These are phyloP conservation scores for Malassezia sp. DNA, from an alignment of 1,284 basidiomycete genomes.

Conservation along the genomic window DNA sequence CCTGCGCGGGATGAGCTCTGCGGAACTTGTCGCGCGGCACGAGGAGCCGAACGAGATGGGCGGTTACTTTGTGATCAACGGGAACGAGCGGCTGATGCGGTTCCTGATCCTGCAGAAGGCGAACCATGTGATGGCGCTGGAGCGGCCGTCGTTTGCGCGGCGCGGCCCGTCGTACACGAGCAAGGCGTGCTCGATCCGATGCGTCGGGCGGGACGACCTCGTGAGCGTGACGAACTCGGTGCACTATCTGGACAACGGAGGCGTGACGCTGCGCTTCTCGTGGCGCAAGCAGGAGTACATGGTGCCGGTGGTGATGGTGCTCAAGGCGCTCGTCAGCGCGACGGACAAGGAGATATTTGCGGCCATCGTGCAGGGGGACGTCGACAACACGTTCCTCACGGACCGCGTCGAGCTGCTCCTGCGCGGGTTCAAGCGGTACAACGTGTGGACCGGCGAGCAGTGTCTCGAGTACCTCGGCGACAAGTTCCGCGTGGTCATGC, in stretches of 20 bases:
- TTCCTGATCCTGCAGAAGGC: constrained; percentile 83
- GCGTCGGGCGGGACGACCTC: constrained; percentile 55
- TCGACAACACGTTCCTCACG: constrained; percentile 91
- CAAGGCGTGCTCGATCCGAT: constrained; percentile 88
- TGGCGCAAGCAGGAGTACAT: constrained; percentile 99
- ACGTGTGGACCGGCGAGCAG: constrained; percentile 74
- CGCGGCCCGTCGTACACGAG: constrained; percentile 90
- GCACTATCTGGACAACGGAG: constrained; percentile 93
- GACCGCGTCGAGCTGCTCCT: constrained; percentile 97
- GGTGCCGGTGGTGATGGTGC: constrained; percentile 88
- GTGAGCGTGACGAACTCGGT: constrained; percentile 68
- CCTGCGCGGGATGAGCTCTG: constrained; percentile 68
- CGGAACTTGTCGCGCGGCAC: constrained; percentile 73
- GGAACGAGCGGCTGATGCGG: constrained; percentile 95
- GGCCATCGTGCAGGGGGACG: constrained; percentile 92
- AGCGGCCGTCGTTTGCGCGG: constrained; percentile 74
- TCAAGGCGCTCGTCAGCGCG: constrained; percentile 81
- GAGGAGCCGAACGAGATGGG: constrained; percentile 98
- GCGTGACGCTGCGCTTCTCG: constrained; percentile 85
- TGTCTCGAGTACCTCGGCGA: constrained; percentile 94
- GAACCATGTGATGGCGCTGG: constrained; percentile 76
- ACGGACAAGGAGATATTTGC: constrained; percentile 97
- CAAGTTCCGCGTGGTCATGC: constrained; percentile 88
- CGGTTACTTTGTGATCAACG: constrained; percentile 97
- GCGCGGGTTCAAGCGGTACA: constrained; percentile 76